A percentile compares a stretch with the other conserved stretches of the same genome.
These are phyloP conservation scores for Pichia sp. DNA, from an alignment of 1,139 yeast species.

Conservation along the genomic window DNA sequence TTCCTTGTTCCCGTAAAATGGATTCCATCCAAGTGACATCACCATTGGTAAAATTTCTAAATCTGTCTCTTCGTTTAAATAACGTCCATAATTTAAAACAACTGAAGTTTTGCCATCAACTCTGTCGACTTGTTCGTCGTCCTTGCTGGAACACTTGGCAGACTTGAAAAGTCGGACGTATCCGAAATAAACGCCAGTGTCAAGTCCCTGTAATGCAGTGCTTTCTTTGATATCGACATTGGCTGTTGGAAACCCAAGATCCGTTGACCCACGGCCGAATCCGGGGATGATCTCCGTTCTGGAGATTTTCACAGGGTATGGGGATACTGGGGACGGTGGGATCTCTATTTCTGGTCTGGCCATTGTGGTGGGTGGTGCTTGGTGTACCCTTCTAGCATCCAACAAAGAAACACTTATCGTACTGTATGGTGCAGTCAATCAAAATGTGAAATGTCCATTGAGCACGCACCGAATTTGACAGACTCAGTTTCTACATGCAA, in stretches of 20 bases:
- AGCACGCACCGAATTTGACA: too few relatives aligned
- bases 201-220: slow-evolving; percentile 42
- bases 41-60: slow-evolving; percentile 72
- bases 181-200: slow-evolving; percentile 92
- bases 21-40: slow-evolving; percentile 96
- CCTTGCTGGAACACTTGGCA: background rate
- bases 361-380: slow-evolving; percentile 15
- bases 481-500: too few relatives aligned
- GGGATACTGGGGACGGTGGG: slow-evolving; percentile 52
- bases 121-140: slow-evolving; percentile 24
- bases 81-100: slow-evolving; percentile 60
- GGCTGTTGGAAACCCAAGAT: slow-evolving; percentile 95
- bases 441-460: too few relatives aligned
- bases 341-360: slow-evolving; percentile 26
- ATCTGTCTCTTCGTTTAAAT: slow-evolving; percentile 41
- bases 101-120: slow-evolving; percentile 47
- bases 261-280: slow-evolving; percentile 93
- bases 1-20: slow-evolving; percentile 76
- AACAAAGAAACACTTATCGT: too few relatives aligned
- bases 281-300: slow-evolving; percentile 71
- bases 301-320: slow-evolving; percentile 63
- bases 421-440: too few relatives aligned
- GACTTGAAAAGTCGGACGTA: slow-evolving; percentile 47
- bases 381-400: background rate
- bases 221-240: slow-evolving; percentile 68